Percentiles rank a stretch among this genome's conserved stretches.
Conservation (phyloP, 495 filamentous ascomycete genomes). For the Chaetomidium leptoderma region DNA sequence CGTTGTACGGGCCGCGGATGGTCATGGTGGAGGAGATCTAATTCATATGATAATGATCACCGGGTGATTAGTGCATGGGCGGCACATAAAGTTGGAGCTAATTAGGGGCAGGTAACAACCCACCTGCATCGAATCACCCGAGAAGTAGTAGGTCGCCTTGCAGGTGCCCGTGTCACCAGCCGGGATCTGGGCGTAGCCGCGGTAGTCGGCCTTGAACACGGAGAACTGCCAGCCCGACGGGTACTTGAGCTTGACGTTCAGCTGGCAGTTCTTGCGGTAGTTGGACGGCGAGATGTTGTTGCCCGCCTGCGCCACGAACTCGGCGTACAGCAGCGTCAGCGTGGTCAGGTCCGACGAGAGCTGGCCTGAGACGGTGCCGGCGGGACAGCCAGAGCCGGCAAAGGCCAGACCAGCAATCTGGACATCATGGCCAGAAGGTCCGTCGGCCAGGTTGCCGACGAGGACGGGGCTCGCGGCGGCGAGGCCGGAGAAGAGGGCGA, state of each 20-base stretch:
- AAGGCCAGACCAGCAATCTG: conserved; percentile 41
- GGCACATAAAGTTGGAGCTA: no score
- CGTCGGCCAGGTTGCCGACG: neutral
- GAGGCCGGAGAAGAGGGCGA: neutral
- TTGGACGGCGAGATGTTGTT: conserved; percentile 34
- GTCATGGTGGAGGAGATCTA: conserved; percentile 33
- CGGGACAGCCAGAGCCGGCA: conserved; percentile 49
- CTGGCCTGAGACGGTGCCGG: conserved; percentile 37
- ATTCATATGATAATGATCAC: neutral
- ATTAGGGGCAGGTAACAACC: neutral
- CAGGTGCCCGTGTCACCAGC: conserved; percentile 43
- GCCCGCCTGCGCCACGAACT: conserved; percentile 46
- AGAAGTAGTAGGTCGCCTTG: conserved; percentile 52
- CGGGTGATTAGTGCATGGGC: no score
- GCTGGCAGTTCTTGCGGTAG: conserved; percentile 49
- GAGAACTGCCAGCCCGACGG: conserved; percentile 51
- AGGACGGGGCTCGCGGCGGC: neutral
- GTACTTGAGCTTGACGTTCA: conserved; percentile 48
- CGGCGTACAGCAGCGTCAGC: conserved; percentile 47
- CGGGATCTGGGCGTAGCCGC: conserved; percentile 45
- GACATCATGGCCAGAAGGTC: conserved; percentile 30
- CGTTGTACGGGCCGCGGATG: conserved; percentile 36
- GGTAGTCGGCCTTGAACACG: conserved; percentile 49
- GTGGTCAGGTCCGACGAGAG: conserved; percentile 43
- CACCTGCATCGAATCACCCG: conserved; percentile 35